Conservation (phyloP, 441 rosid genomes). For the Erodium chrysanthum region DNA sequence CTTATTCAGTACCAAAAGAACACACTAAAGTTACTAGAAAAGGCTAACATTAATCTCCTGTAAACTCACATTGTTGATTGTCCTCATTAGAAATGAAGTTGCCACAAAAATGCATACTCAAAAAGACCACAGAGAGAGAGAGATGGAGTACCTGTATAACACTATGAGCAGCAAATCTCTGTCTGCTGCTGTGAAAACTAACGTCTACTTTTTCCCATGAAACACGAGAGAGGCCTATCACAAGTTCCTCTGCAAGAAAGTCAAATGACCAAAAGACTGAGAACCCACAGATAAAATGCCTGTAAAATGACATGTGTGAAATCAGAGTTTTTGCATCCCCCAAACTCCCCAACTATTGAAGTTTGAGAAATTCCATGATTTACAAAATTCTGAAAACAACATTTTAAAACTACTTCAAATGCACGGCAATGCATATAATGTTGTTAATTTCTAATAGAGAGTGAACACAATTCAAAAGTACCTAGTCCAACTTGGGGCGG, state of each 20-base stretch:
- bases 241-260: constrained; percentile 56
- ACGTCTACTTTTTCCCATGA: constrained; percentile 96
- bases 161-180: constrained; percentile 84
- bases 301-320: not conserved
- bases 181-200: constrained; percentile 73
- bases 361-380: not conserved
- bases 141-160: constrained; percentile 63
- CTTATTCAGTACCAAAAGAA: constrained; percentile 23
- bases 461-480: not conserved
- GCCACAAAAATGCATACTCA: no score
- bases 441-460: not conserved
- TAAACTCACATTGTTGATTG: no score
- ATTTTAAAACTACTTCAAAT: not conserved
- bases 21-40: not conserved
- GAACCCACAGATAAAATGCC: not conserved
- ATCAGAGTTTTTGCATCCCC: not conserved
- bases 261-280: constrained; percentile 1
- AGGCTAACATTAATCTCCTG: not conserved
- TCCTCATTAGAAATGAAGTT: no score
- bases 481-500: not conserved
- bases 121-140: not conserved
- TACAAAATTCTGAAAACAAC: not conserved
- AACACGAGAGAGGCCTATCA: constrained; percentile 61
- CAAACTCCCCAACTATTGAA: not conserved
- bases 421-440: not conserved